Percentiles rank a stretch among this genome's conserved stretches.
phyloP scores from a whole-genome alignment of 177 flowering plant species.

The Vitis hybrid region DNA sequence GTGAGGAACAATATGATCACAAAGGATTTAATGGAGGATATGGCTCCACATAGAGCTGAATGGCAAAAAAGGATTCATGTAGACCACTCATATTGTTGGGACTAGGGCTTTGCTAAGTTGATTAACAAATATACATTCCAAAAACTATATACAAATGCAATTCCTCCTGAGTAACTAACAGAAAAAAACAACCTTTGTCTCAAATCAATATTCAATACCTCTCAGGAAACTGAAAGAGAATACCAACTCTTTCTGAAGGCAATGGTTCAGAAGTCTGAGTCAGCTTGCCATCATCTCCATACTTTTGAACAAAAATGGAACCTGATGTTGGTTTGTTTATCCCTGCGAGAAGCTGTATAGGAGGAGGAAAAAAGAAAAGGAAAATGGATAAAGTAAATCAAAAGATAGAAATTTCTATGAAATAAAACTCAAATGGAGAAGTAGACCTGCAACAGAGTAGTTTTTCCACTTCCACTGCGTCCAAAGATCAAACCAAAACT shows the following conservation, averaged over 20 bases:
- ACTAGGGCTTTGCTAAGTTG: too few relatives aligned
- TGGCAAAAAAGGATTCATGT: too few relatives aligned
- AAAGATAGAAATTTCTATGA: neutral
- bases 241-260: conserved; percentile 77
- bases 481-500: conserved; percentile 98
- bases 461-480: conserved; percentile 97
- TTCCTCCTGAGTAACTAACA: too few relatives aligned
- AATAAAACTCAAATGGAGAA: conserved; percentile 6
- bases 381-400: neutral
- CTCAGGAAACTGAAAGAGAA: conserved; percentile 98
- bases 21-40: too few relatives aligned
- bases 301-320: conserved; percentile 62
- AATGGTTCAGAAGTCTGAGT: conserved; percentile 46
- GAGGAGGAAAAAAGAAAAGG: conserved; percentile 8
- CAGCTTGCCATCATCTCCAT: conserved; percentile 59
- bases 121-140: too few relatives aligned
- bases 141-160: too few relatives aligned
- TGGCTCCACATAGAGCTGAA: too few relatives aligned
- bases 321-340: conserved; percentile 88
- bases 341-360: conserved; percentile 85
- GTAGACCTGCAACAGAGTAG: conserved; percentile 90
- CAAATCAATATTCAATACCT: conserved; percentile 45
- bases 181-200: too few relatives aligned
- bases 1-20: too few relatives aligned
- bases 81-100: too few relatives aligned